Base-by-base conservation (phyloP, 352 stramenopile species). In the Elongisporangium undulatum region DNA sequence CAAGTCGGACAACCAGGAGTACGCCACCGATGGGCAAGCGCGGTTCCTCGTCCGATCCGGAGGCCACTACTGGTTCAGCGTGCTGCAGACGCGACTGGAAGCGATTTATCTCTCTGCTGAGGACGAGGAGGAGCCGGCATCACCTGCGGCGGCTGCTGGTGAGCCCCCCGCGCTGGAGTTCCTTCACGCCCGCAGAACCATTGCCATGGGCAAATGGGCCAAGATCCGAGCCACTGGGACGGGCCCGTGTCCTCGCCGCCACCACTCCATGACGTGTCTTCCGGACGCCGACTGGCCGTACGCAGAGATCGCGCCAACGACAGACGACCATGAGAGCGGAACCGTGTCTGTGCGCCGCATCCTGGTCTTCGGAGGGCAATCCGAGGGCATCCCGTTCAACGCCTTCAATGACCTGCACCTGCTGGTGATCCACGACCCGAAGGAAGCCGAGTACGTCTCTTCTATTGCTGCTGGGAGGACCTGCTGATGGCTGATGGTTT, bases 11-110 rank as follows among this genome's bases (percentile, higher is more conserved):
- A 87, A 85, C 45, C 79, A 89, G 26, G 82, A 91, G 66, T 91
- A 91, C 65, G 66, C 64, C 38, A 49, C 61, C 0, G 81, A 91
- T 29, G 48, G 60, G 1, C 69, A 67, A 16, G 57, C 55, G 21
- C 62, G 60, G 9, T 87, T 79, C 52, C 49, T 91, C 16, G 22
- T 91, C 0, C 67, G 75, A 73, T 87, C 48, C n/a, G 82, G 82
- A 15, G 82, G 82, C 0, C 82, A 92, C 53, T 92, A 92, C 29
- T 89, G 76, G 78, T 92, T 92, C 61, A 89, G 66, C 49, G 76
- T 92, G 0, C 66, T 74, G 51, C 72, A 90, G 51, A 71, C 76
- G 1, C 66, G 51, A 9, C 50, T 82, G 1, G 56, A 62, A 2
- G 55, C 75, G 0, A 59, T 59, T 1, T 55, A 62, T 20, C 48